Percentiles rank a stretch among this genome's conserved stretches.
These are phyloP conservation scores for Arabidopsis hybrid DNA, from an alignment of 441 rosid genomes.

Conservation along the genomic window DNA sequence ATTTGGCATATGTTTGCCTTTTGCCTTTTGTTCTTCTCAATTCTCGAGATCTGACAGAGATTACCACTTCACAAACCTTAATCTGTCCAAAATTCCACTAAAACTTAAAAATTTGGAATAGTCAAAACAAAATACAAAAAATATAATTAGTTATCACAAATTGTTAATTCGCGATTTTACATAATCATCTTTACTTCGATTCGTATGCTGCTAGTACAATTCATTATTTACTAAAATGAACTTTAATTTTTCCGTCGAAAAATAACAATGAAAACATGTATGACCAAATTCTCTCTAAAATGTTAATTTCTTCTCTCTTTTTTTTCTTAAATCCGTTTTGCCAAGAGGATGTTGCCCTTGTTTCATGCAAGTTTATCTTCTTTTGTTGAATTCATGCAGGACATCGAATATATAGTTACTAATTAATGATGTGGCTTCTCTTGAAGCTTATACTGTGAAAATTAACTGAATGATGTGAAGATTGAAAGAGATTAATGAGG, in stretches of 20 bases:
- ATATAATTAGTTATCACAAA: background rate
- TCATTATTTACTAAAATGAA: background rate
- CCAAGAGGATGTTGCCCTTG: background rate
- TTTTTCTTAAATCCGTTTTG: background rate
- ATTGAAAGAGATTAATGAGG: background rate
- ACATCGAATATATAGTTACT: background rate
- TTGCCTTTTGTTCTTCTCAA: conserved; percentile 28
- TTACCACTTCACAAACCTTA: conserved; percentile 31
- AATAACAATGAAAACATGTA: background rate
- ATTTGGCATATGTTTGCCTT: too few species aligned
- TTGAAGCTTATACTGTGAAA: background rate
- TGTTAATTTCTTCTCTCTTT: background rate
- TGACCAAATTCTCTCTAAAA: conserved; percentile 7
- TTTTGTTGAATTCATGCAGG: background rate
- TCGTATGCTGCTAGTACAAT: background rate
- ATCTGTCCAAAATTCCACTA: conserved; percentile 1
- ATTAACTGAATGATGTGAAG: conserved; percentile 11
- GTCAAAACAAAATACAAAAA: background rate
- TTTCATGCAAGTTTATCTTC: conserved; percentile 1
- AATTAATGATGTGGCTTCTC: background rate
- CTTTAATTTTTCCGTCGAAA: background rate
- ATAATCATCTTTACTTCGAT: background rate
- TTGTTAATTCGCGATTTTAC: background rate
- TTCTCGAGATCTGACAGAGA: conserved; percentile 30
- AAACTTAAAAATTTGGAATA: background rate